A percentile compares a stretch with the other conserved stretches of the same genome.
These are phyloP conservation scores for Coleophoma eucalyptorum DNA, from an alignment of 2,329 filamentous ascomycete genomes.

Conservation along the genomic window DNA sequence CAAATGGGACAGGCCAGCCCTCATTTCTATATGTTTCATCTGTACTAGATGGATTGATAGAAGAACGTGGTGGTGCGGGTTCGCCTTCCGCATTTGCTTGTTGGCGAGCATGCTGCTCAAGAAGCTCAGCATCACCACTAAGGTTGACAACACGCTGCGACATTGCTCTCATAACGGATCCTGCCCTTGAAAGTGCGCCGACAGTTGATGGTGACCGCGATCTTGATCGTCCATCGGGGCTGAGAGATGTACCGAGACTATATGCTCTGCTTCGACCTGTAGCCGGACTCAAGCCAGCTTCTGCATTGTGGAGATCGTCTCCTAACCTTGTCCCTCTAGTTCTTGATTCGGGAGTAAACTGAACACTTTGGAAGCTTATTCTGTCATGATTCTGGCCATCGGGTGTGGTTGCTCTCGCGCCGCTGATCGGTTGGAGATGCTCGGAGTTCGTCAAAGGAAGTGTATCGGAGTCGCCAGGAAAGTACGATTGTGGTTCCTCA, in stretches of 20 bases:
- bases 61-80: background rate
- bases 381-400: constrained; percentile 42
- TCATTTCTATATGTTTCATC: constrained; percentile 15
- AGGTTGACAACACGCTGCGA: constrained; percentile 97
- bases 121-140: constrained; percentile 83
- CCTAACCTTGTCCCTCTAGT: constrained; percentile 45
- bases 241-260: constrained; percentile 54
- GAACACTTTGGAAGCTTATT: constrained; percentile 48
- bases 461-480: constrained; percentile 46
- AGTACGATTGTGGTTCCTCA: constrained; percentile 26
- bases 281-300: constrained; percentile 43
- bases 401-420: constrained; percentile 31
- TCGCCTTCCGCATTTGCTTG: constrained; percentile 9
- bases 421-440: constrained; percentile 53
- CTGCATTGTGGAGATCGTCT: constrained; percentile 57
- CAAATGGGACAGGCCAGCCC: constrained; percentile 21
- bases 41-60: constrained; percentile 26
- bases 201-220: constrained; percentile 60
- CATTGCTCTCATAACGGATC: constrained; percentile 79
- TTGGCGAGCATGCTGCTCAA: constrained; percentile 57
- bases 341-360: constrained; percentile 35
- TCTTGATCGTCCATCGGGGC: constrained; percentile 40
- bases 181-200: constrained; percentile 63
- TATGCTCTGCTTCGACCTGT: constrained; percentile 42
- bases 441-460: constrained; percentile 54